These are phyloP conservation scores for Ceratocystis huliohia DNA, from an alignment of 2,329 filamentous ascomycete species.

Conservation along the genomic window DNA sequence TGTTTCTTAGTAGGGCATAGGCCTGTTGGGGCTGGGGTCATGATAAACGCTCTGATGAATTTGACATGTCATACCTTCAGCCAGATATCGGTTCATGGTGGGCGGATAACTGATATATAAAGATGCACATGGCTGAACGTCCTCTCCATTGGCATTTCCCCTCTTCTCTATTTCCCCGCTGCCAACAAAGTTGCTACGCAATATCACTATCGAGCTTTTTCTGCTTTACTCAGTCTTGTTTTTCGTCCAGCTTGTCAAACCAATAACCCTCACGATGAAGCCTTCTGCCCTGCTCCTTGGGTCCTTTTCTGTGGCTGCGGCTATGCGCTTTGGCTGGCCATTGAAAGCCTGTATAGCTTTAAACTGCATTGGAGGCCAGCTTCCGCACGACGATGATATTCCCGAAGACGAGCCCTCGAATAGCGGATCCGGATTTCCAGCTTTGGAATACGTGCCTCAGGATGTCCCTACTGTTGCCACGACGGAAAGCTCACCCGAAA, in stretches of 20 bases:
- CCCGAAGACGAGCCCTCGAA: background rate
- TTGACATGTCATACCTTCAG: background rate
- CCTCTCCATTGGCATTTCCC: background rate
- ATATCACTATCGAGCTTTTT: background rate
- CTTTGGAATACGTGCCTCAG: too few relatives aligned
- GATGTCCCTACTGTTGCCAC: too few relatives aligned
- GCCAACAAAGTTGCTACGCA: background rate
- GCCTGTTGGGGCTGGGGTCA: background rate
- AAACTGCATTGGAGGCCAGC: background rate
- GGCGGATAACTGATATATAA: background rate
- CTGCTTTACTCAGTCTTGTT: background rate
- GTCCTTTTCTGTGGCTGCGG: background rate
- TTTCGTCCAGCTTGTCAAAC: background rate
- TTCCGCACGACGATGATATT: background rate
- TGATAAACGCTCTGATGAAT: background rate
- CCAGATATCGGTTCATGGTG: background rate
- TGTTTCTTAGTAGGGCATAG: background rate
- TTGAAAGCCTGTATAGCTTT: background rate
- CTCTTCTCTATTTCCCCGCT: background rate
- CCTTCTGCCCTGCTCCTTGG: background rate
- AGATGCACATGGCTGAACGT: background rate
- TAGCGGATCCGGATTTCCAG: background rate
- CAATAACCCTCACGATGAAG: background rate
- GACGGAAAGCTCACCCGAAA: background rate
- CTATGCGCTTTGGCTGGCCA: background rate